Base-by-base conservation (phyloP, 805 yeast species). In the Yarrowia sp. region DNA sequence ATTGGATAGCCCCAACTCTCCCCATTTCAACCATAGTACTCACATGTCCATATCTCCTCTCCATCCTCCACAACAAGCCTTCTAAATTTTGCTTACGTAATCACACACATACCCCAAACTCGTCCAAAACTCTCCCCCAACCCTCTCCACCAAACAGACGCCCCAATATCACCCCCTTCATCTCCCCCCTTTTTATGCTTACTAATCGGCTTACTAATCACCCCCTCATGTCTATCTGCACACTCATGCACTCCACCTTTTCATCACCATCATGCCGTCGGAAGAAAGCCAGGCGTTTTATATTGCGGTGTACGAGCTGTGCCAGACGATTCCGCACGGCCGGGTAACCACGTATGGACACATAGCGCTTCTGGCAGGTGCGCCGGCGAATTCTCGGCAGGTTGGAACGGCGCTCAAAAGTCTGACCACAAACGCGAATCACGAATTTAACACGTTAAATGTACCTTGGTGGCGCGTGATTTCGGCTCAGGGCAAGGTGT, bases 391-490 rank as follows among this genome's bases (percentile, higher is more conserved):
- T 70, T 82, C 95, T 0, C 79, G 96, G 7, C 92, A 86, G 69
- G 95, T 90, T 0, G 96, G 96, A 0, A 82, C 83, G 39, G 84
- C 92, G 0, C 77, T 90, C 69, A 90, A 90, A 75, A 79, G 83
- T 56, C 79, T 86, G 14, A 80, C 82, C 20, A 2, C 33, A 19
- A 42, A n/a, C 30, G 5, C 50, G 1, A 19, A 30, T 1, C 69
- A 68, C 8, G 72, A 71, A 40, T 77, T 76, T 70, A 76, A 78
- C 66, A 63, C 73, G 10, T 75, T 71, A 2, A 78, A 78, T 10
- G 83, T 89, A 14, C 94, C 94, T 4, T 90, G 96, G 96, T 90
- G 94, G 94, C 77, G 96, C 42, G 90, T 90, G 1, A 79, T 90
- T 10, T 82, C 84, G 30, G 80, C 89, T n/a, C 77, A 84, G 17